Base-by-base conservation (phyloP, 805 yeast species). In the Yarrowia keelungensis region DNA sequence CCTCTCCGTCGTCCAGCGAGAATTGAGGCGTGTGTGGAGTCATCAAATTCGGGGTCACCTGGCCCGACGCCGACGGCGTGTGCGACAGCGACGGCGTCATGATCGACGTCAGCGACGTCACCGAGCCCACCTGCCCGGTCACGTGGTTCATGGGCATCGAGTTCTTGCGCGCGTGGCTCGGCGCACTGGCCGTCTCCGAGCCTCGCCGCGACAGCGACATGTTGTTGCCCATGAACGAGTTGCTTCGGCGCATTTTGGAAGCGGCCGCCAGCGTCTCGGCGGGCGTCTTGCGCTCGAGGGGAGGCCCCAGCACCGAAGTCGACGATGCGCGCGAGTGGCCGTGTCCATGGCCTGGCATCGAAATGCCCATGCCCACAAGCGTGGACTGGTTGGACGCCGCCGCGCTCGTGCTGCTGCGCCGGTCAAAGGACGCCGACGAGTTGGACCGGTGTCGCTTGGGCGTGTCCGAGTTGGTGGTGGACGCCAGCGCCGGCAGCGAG, bases 231-330 rank as follows among this genome's bases (percentile, higher is more conserved):
- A 59, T 35, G n/a, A 59, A 45, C 65, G 65, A 59, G 65, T 35
- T 59, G 65, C 65, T 59, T 47, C 67, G 54, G 54, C 67, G 54
- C 54, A 62, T 49, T 49, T 59, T 59, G 22, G 67, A 38, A 8
- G 67, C 54, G 19, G 56, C 67, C 67, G 56, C 67, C n/a, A 47
- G 56, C 67, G 67, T 35, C 46, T 62, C 67, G 38, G 56, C 67
- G 10, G 67, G 67, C 26, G 67, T 47, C 56, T 47, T 62, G 65
- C 65, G 65, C 65, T 59, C 65, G 51, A 59, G 65, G 35, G 65
- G 65, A n/a, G 65, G 65, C 5, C 51, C 65, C 42, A 59, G 42
- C 47, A 62, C 56, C 7, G 67, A 62, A 8, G 67, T 49, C 5
- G 56, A 62, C 39, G 45, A 39, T 14, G 67, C 43, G 8, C 56